A percentile compares a stretch with the other conserved stretches of the same genome.
Conservation (phyloP, 108 stramenopile genomes). For the Nitzschia putrida region DNA sequence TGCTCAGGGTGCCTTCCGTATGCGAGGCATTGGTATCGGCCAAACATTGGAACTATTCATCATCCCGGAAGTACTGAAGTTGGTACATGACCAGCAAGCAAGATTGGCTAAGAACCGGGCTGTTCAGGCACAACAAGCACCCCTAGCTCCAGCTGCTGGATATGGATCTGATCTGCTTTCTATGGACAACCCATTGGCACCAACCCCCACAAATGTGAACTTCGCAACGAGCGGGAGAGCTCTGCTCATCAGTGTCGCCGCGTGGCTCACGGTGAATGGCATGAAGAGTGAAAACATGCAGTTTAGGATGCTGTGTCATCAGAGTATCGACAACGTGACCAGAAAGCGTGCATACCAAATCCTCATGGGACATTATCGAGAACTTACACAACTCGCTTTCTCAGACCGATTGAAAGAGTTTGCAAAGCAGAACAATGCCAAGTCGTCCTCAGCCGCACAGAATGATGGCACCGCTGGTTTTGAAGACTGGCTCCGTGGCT, state of each 20-base stretch:
- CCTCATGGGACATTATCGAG: slow-evolving; percentile 71
- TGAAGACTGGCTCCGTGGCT: slow-evolving; percentile 63
- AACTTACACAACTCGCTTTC: slow-evolving; percentile 86
- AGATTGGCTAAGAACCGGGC: slow-evolving; percentile 46
- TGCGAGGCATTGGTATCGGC: slow-evolving; percentile 95
- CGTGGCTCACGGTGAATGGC: slow-evolving; percentile 97
- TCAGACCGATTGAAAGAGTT: slow-evolving; percentile 84
- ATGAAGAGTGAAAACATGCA: slow-evolving; percentile 98
- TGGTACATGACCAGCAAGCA: slow-evolving; percentile 72
- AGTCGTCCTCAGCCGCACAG: slow-evolving; percentile 33
- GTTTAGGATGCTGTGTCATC: slow-evolving; percentile 94
- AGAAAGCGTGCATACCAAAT: slow-evolving; percentile 88
- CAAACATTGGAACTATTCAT: slow-evolving; percentile 91
- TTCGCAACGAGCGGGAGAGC: slow-evolving; percentile 37
- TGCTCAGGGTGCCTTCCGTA: slow-evolving; percentile 95
- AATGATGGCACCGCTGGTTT: slow-evolving; percentile 63
- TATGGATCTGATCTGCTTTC: slow-evolving; percentile 65
- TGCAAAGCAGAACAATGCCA: slow-evolving; percentile 34
- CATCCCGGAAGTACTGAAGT: slow-evolving; percentile 87
- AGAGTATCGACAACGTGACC: slow-evolving; percentile 94
- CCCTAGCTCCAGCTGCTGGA: slow-evolving; percentile 31
- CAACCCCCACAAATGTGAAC: slow-evolving; percentile 10
- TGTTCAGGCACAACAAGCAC: slow-evolving; percentile 26
- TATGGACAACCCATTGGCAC: slow-evolving; percentile 40
- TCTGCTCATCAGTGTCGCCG: slow-evolving; percentile 89